A percentile compares a stretch with the other conserved stretches of the same genome.
phyloP scores from a whole-genome alignment of 352 stramenopile genomes.

The Thalassiosira exigua region DNA sequence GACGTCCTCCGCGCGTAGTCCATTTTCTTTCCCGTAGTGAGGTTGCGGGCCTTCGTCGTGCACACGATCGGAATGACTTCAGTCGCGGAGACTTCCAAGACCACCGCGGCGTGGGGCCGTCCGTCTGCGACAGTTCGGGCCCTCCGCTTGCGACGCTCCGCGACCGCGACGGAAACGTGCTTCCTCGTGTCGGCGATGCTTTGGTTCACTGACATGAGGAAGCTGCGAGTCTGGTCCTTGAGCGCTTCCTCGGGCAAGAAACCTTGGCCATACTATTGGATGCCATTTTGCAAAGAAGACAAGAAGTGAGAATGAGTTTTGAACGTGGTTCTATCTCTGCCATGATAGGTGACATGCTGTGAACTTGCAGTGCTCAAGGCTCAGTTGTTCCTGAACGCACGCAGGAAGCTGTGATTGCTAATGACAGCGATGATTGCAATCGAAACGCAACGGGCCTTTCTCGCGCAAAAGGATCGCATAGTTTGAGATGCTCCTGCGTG shows the following conservation, averaged over 20 bases:
- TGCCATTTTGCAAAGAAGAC: too few relatives aligned
- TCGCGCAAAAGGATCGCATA: too few relatives aligned
- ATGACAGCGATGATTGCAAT: not conserved
- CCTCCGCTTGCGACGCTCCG: conserved; percentile 45
- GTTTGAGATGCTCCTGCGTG: too few relatives aligned
- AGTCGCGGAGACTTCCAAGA: conserved; percentile 67
- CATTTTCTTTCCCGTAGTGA: conserved; percentile 32
- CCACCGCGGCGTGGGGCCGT: conserved; percentile 37
- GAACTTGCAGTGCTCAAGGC: too few relatives aligned
- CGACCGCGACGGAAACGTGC: conserved; percentile 43
- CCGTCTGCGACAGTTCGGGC: conserved; percentile 6
- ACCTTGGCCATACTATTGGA: conserved; percentile 56
- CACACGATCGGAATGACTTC: conserved; percentile 79
- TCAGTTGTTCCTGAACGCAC: too few relatives aligned
- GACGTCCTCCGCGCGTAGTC: not conserved
- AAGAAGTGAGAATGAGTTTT: too few relatives aligned
- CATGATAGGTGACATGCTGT: too few relatives aligned
- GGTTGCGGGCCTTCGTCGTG: conserved; percentile 61
- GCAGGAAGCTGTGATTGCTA: not conserved
- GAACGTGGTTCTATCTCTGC: too few relatives aligned
- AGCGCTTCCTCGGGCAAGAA: conserved; percentile 51
- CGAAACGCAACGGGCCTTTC: too few relatives aligned
- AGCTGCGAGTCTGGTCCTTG: conserved; percentile 50
- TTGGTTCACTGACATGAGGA: conserved; percentile 62
- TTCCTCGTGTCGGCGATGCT: conserved; percentile 54